A percentile compares a stretch with the other conserved stretches of the same genome.
phyloP scores from a whole-genome alignment of 1,284 basidiomycete genomes.

The Ganoderma meredithae region DNA sequence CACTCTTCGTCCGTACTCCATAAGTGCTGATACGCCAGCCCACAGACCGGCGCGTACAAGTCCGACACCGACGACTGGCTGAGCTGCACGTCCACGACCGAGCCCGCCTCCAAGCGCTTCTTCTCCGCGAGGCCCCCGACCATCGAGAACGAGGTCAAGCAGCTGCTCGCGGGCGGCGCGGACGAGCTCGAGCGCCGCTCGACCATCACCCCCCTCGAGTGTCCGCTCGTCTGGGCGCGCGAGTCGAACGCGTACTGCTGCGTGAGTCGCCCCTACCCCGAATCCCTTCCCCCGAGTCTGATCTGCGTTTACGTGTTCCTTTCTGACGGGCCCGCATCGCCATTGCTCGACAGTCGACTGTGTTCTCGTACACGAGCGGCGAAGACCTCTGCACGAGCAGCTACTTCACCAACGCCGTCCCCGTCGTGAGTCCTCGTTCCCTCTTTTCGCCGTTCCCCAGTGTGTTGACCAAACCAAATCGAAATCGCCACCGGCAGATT shows the following conservation, averaged over 20 bases:
- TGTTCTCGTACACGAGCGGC: conserved; percentile 53
- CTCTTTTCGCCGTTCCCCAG: conserved; percentile 35
- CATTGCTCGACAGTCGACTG: conserved; percentile 47
- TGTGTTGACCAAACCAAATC: background rate
- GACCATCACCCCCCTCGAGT: conserved; percentile 50
- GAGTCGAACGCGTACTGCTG: conserved; percentile 61
- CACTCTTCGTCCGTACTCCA: background rate
- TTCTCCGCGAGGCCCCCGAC: conserved; percentile 34
- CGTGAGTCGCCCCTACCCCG: conserved; percentile 42
- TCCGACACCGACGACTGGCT: conserved; percentile 52
- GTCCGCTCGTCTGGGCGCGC: conserved; percentile 58
- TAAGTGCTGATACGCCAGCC: no score
- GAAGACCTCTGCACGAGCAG: conserved; percentile 57
- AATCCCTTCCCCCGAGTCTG: no score
- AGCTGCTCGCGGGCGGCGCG: conserved; percentile 28
- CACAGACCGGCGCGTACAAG: conserved; percentile 50
- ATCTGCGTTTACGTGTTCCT: no score
- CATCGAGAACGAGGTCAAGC: conserved; percentile 45
- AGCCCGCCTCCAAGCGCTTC: conserved; percentile 37
- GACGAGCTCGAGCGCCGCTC: conserved; percentile 9
- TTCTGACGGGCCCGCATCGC: background rate
- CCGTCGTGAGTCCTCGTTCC: conserved; percentile 38
- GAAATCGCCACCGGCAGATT: conserved; percentile 43
- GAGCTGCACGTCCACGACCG: conserved; percentile 51
- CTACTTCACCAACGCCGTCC: conserved; percentile 55